phyloP scores from a whole-genome alignment of 2,329 filamentous ascomycete species.

The Fusarium graminum region DNA sequence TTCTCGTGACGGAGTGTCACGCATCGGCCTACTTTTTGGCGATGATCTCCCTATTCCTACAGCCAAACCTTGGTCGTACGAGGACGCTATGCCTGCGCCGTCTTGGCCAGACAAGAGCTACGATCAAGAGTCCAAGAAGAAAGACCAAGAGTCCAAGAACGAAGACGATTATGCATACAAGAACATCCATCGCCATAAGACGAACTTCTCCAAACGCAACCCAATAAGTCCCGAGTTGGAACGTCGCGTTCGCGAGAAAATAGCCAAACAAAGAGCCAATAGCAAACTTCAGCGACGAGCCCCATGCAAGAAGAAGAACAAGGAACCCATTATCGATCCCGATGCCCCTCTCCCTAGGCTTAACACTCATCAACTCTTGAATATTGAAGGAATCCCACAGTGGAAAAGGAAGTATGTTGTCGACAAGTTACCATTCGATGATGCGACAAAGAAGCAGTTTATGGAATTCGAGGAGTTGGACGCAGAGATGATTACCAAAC shows the following conservation, averaged over 20 bases:
- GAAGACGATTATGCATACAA: neutral
- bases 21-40: neutral
- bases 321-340: neutral
- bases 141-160: neutral
- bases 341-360: slow-evolving; percentile 14
- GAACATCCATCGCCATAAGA: neutral
- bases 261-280: neutral
- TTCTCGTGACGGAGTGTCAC: neutral
- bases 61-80: too few species aligned
- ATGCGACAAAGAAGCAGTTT: slow-evolving; percentile 10
- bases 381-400: slow-evolving; percentile 7
- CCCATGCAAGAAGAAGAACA: neutral
- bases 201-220: neutral
- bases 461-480: slow-evolving; percentile 2
- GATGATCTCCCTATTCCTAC: too few species aligned
- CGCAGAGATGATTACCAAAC: slow-evolving; percentile 13
- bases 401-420: neutral
- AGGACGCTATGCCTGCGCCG: neutral
- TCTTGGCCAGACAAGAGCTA: neutral
- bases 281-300: neutral
- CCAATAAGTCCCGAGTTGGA: neutral
- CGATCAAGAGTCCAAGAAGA: neutral
- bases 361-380: slow-evolving; percentile 11
- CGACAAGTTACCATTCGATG: slow-evolving; percentile 1
- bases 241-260: neutral